Evolutionary conservation across 306 rosid species (phyloP).

Genomic region (Cajanus cajan): DNA sequence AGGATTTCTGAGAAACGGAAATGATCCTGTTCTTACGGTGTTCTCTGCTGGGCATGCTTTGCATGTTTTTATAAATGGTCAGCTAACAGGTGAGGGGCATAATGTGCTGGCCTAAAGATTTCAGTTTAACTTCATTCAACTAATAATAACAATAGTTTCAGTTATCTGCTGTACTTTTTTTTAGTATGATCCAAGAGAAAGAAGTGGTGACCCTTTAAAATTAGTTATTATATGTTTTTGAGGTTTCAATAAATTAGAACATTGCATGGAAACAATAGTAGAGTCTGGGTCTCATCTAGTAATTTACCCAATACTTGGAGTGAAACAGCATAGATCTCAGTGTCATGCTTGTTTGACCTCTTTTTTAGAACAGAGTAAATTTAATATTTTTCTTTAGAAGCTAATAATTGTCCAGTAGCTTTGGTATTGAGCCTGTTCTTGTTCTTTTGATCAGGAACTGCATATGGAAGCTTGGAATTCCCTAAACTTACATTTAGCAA

Average conservation of each 20-base stretch:
- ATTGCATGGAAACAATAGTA: conserved; percentile 5
- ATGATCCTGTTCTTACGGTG: conserved; percentile 67
- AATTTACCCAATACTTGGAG: not conserved
- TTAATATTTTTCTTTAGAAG: not conserved
- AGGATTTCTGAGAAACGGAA: conserved; percentile 64
- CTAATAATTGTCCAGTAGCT: not conserved
- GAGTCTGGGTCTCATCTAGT: not conserved
- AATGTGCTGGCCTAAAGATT: not conserved
- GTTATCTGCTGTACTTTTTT: not conserved
- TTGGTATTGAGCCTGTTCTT: conserved; percentile 2
- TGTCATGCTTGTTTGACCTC: conserved; percentile 13
- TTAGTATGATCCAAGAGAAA: not conserved
- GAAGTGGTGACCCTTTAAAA: not conserved
- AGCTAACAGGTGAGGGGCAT: conserved; percentile 63
- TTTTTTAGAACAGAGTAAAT: not conserved
- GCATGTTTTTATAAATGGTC: conserved; percentile 87
- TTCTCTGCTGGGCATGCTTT: conserved; percentile 97
- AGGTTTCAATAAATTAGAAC: not conserved
- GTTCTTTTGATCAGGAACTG: conserved; percentile 64
- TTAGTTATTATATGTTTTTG: not conserved
- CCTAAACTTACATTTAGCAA: conserved; percentile 81
- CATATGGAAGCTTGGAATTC: conserved; percentile 81
- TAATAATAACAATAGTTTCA: not conserved
- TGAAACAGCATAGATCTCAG: not conserved
- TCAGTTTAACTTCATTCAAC: not conserved